Conservation (phyloP, 2,329 filamentous ascomycete species). For the Aspergillus candidus region DNA sequence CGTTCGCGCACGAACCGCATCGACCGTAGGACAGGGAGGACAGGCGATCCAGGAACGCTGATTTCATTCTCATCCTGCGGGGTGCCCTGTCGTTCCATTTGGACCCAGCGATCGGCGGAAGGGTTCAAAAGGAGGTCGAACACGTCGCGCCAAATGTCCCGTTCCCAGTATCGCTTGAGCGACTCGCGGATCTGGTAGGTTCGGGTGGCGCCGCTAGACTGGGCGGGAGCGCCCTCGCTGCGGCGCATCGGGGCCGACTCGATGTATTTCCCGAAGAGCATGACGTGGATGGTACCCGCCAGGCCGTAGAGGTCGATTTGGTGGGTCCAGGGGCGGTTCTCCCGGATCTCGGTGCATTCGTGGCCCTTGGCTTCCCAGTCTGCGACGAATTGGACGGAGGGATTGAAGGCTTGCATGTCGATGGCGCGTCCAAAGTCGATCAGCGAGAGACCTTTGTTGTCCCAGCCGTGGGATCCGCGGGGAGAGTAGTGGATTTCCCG, state of each 20-base stretch:
- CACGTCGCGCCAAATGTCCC: slow-evolving; percentile 75
- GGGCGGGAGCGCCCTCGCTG: slow-evolving; percentile 8
- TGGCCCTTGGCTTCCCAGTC: slow-evolving; percentile 87
- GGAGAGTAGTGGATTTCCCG: slow-evolving; percentile 57
- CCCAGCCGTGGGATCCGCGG: slow-evolving; percentile 73
- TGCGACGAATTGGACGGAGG: slow-evolving; percentile 79
- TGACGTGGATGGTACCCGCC: slow-evolving; percentile 77
- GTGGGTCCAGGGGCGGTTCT: slow-evolving; percentile 91
- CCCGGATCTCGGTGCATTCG: slow-evolving; percentile 93
- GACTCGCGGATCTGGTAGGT: slow-evolving; percentile 75
- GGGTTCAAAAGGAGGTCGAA: slow-evolving; percentile 88
- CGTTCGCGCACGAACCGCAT: slow-evolving; percentile 63
- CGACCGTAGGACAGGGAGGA: slow-evolving; percentile 66
- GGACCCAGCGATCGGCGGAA: slow-evolving; percentile 49
- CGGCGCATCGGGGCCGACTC: slow-evolving; percentile 54
- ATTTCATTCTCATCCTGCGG: neutral
- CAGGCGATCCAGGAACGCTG: slow-evolving; percentile 16
- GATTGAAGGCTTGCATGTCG: slow-evolving; percentile 78
- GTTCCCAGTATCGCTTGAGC: slow-evolving; percentile 95
- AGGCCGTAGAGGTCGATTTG: slow-evolving; percentile 95
- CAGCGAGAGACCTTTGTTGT: slow-evolving; percentile 68
- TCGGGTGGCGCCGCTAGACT: slow-evolving; percentile 37
- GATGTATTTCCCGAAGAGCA: slow-evolving; percentile 93
- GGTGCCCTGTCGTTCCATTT: slow-evolving; percentile 47
- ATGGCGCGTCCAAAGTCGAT: slow-evolving; percentile 95